Percentiles rank a stretch among this genome's conserved stretches.
Conservation (phyloP, 169 alveolate genomes). For the Plasmodium gonderi region DNA sequence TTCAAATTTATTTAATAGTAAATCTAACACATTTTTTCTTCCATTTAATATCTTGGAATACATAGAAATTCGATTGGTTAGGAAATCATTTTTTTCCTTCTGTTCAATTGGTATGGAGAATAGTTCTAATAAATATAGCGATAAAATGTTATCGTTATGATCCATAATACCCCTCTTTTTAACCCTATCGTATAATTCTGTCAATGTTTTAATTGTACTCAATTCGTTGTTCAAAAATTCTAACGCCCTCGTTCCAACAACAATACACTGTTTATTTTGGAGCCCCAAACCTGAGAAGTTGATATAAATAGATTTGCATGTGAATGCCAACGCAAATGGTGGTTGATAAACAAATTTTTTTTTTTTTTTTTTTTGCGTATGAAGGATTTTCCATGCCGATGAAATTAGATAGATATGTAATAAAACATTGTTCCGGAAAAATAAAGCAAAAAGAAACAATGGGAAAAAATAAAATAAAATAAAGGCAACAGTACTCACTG, state of each 20-base stretch:
- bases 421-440: no score
- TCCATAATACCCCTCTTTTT: slow-evolving; percentile 81
- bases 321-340: no score
- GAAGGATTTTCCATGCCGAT: no score
- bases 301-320: no score
- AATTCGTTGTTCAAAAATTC: slow-evolving; percentile 87
- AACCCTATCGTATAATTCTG: slow-evolving; percentile 88
- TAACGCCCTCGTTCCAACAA: slow-evolving; percentile 91
- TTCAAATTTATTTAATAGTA: slow-evolving; percentile 74
- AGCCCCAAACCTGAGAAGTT: slow-evolving; percentile 85
- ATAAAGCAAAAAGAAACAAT: no score
- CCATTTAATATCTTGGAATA: slow-evolving; percentile 84
- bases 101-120: slow-evolving; percentile 88
- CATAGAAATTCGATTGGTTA: slow-evolving; percentile 85
- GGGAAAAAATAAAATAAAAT: no score
- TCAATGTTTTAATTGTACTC: slow-evolving; percentile 84
- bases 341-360: no score
- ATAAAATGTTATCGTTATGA: slow-evolving; percentile 84
- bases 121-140: slow-evolving; percentile 87
- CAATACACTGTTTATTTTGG: slow-evolving; percentile 88
- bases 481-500: no score
- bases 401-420: no score
- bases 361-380: no score
- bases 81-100: slow-evolving; percentile 86
- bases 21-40: slow-evolving; percentile 79